Conservation (phyloP, 495 filamentous ascomycete species). For the Penicillium verhagenii region DNA sequence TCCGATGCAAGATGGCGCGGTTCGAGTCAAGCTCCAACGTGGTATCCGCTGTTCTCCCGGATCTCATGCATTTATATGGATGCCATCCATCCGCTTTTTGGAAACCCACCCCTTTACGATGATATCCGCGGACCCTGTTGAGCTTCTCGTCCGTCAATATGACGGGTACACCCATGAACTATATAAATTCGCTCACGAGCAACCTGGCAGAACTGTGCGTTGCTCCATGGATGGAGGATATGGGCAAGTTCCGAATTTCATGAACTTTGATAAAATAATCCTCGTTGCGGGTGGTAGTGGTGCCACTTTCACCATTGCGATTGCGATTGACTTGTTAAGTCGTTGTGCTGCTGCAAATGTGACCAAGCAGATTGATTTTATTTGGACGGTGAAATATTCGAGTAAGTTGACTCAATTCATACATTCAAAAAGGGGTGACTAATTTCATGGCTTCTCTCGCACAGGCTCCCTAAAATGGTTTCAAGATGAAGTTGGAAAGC, state of each 20-base stretch:
- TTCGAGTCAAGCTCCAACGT: slow-evolving; percentile 53
- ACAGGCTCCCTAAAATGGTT: slow-evolving; percentile 18
- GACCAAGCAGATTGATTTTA: slow-evolving; percentile 18
- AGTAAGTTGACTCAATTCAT: neutral
- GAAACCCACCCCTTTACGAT: slow-evolving; percentile 67
- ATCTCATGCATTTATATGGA: slow-evolving; percentile 61
- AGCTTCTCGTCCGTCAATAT: slow-evolving; percentile 55
- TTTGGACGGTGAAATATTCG: slow-evolving; percentile 13
- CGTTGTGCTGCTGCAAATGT: neutral
- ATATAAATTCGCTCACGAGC: slow-evolving; percentile 46
- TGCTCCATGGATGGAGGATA: slow-evolving; percentile 60
- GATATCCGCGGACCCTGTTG: slow-evolving; percentile 43
- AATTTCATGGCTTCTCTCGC: neutral
- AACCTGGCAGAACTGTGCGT: slow-evolving; percentile 45
- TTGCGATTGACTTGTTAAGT: slow-evolving; percentile 15
- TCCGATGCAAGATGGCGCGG: slow-evolving; percentile 55
- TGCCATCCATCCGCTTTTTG: slow-evolving; percentile 53
- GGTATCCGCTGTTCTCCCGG: slow-evolving; percentile 45
- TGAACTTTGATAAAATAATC: slow-evolving; percentile 55
- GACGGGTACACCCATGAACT: slow-evolving; percentile 58
- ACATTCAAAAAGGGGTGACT: too few relatives aligned
- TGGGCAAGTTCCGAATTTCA: slow-evolving; percentile 55
- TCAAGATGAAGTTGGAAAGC: slow-evolving; percentile 11
- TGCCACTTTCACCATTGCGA: slow-evolving; percentile 48
- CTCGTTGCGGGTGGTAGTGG: slow-evolving; percentile 60